Evolutionary conservation across 192 early-diverging fungal species (phyloP).

Genomic region (Diversispora eburnea): DNA sequence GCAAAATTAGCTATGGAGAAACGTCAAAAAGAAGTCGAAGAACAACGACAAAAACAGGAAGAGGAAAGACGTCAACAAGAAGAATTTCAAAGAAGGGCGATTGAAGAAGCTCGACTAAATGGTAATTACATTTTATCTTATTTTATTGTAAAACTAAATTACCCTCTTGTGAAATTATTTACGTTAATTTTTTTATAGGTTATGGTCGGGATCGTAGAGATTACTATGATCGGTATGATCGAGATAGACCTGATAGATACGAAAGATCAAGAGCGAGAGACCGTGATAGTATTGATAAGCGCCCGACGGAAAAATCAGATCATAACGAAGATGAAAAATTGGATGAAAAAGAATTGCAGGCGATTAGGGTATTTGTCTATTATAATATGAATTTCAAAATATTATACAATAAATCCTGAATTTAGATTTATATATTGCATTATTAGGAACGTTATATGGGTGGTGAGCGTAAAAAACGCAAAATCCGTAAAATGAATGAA

Average conservation of each 20-base stretch:
- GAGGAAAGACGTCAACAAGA: constrained; percentile 56
- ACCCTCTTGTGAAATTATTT: neutral
- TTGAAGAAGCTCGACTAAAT: constrained; percentile 44
- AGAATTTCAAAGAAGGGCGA: constrained; percentile 52
- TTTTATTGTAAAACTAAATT: neutral
- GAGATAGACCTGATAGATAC: constrained; percentile 31
- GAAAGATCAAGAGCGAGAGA: constrained; percentile 23
- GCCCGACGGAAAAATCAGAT: constrained; percentile 1
- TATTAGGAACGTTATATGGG: constrained; percentile 79
- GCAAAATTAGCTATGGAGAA: constrained; percentile 81
- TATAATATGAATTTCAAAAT: no score
- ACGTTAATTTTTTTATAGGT: neutral
- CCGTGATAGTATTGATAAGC: neutral
- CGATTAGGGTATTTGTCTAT: neutral
- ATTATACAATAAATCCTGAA: neutral
- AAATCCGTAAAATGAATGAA: constrained; percentile 80
- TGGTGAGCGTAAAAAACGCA: constrained; percentile 69
- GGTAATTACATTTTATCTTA: constrained; percentile 6
- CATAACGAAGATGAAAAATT: neutral
- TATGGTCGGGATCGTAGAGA: constrained; percentile 26
- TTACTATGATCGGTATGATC: constrained; percentile 33
- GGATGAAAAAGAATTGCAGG: constrained; percentile 26
- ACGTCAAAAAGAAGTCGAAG: constrained; percentile 77
- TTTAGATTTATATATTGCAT: neutral
- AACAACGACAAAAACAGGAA: constrained; percentile 56